phyloP scores from a whole-genome alignment of 2,329 filamentous ascomycete species.

The Cyclaneusma minus region DNA sequence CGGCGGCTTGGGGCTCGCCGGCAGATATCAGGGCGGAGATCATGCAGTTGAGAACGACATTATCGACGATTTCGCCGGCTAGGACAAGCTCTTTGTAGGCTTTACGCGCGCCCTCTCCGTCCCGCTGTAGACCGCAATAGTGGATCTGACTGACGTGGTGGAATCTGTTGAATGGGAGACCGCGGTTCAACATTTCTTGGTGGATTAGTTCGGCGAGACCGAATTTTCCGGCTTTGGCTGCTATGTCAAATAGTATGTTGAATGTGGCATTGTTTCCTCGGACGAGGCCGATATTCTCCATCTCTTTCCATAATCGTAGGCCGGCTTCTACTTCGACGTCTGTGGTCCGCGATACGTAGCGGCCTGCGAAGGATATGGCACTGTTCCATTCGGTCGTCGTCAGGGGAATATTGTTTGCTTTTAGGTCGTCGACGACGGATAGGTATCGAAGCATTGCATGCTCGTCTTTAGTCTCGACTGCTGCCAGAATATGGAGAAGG shows the following conservation, averaged over 20 bases:
- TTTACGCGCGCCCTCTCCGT: constrained; percentile 58
- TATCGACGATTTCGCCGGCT: constrained; percentile 77
- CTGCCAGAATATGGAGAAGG: constrained; percentile 15
- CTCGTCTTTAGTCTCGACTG: constrained; percentile 18
- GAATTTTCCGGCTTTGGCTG: constrained; percentile 74
- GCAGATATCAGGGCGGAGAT: constrained; percentile 63
- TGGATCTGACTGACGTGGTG: constrained; percentile 73
- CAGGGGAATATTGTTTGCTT: constrained; percentile 54
- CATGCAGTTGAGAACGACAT: constrained; percentile 71
- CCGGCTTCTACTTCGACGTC: constrained; percentile 49
- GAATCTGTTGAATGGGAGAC: constrained; percentile 56
- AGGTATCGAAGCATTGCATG: constrained; percentile 68
- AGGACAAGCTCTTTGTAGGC: constrained; percentile 76
- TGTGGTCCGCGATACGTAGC: constrained; percentile 45
- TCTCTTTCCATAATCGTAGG: constrained; percentile 71
- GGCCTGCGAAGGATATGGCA: constrained; percentile 64
- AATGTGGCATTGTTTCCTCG: constrained; percentile 67
- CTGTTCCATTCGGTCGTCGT: constrained; percentile 63
- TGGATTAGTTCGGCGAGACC: constrained; percentile 72
- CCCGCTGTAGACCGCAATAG: constrained; percentile 61
- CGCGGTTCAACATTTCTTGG: constrained; percentile 60
- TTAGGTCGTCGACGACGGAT: constrained; percentile 69
- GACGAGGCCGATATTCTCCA: constrained; percentile 60
- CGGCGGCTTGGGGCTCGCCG: constrained; percentile 61
- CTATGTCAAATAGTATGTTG: constrained; percentile 81